Conservation (phyloP, 2,329 filamentous ascomycete genomes). For the Penicillium hordei region DNA sequence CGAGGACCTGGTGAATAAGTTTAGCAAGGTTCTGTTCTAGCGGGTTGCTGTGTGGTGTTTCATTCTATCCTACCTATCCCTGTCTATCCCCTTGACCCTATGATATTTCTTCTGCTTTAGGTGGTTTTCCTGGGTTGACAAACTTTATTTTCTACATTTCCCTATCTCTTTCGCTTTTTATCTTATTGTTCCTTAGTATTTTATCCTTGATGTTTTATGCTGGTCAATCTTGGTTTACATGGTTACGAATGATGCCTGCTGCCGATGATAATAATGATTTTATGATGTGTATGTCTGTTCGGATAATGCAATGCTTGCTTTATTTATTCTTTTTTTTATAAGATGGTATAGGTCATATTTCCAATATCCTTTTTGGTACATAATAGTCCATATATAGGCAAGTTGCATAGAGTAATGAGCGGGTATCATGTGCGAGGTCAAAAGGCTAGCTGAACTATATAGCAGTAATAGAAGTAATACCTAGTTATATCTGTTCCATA, state of each 20-base stretch:
- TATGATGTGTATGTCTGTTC: slow-evolving; percentile 12
- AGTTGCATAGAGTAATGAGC: background rate
- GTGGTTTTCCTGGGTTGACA: background rate
- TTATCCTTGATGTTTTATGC: slow-evolving; percentile 3
- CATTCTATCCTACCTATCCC: background rate
- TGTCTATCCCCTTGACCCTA: background rate
- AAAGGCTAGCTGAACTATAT: background rate
- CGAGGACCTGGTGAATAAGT: slow-evolving; percentile 37
- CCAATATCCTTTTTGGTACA: background rate
- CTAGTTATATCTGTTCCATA: background rate
- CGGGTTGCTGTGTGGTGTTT: background rate
- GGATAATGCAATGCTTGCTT: slow-evolving; percentile 8
- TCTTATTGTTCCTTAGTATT: slow-evolving; percentile 1
- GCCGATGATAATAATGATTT: slow-evolving; percentile 20
- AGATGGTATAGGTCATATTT: background rate
- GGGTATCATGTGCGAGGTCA: background rate
- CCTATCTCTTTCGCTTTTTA: background rate
- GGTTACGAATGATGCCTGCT: slow-evolving; percentile 2
- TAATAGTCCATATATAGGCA: no score
- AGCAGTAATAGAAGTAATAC: background rate
- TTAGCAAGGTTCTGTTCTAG: slow-evolving; percentile 29
- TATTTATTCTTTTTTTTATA: no score
- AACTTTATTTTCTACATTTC: background rate
- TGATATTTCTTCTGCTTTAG: background rate
- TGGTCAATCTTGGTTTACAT: background rate